phyloP scores from a whole-genome alignment of 2,329 filamentous ascomycete genomes.

The Trichothecium roseum region DNA sequence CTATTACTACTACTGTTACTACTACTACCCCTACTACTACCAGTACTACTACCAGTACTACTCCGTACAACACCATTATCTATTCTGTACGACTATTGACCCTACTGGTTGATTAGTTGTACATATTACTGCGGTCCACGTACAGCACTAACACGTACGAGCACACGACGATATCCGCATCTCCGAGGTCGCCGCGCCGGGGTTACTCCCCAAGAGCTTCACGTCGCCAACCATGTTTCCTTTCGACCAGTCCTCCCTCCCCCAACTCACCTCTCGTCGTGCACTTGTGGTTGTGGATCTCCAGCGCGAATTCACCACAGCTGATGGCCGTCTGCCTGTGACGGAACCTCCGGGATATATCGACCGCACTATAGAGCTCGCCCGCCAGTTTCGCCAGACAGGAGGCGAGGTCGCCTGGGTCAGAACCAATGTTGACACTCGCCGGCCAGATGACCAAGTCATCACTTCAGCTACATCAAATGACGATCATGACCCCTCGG shows the following conservation, averaged over 20 bases:
- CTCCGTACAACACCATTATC: no score
- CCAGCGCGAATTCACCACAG: constrained; percentile 77
- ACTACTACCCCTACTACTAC: no score
- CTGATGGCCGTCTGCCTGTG: constrained; percentile 58
- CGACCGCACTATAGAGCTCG: constrained; percentile 54
- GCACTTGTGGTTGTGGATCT: constrained; percentile 78
- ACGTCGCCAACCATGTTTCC: constrained; percentile 34
- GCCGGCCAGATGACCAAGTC: constrained; percentile 44
- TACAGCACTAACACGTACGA: no score
- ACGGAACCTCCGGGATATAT: constrained; percentile 54
- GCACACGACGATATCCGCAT: no score
- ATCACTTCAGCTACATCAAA: constrained; percentile 13
- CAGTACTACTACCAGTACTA: no score
- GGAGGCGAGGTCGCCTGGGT: constrained; percentile 74
- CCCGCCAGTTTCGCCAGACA: constrained; percentile 58
- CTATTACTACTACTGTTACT: no score
- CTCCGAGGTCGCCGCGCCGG: no score
- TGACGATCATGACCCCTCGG: constrained; percentile 1
- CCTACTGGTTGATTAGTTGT: no score
- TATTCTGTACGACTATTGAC: no score
- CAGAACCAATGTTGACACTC: constrained; percentile 60
- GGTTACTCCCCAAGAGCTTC: no score
- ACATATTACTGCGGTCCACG: no score
- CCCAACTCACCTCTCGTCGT: constrained; percentile 47
- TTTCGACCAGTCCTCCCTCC: constrained; percentile 45